phyloP scores from a whole-genome alignment of 73 alveolate species.

The Tetrahymena elliotti region DNA sequence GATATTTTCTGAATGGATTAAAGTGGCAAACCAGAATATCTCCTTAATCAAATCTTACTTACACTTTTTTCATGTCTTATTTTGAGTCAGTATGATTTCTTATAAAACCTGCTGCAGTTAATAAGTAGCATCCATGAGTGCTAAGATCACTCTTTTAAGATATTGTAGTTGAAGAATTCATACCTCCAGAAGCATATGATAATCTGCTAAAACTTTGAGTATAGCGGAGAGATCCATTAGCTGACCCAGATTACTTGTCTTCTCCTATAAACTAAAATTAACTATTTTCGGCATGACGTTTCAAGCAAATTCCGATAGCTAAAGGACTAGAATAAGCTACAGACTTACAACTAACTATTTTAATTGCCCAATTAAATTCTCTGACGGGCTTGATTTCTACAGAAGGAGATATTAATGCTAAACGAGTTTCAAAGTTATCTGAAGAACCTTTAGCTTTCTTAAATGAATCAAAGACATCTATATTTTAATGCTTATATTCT shows the following conservation, averaged over 20 bases:
- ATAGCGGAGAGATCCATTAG: background rate
- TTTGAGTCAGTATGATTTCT: background rate
- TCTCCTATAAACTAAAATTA: background rate
- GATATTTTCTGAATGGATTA: background rate
- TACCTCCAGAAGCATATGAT: background rate
- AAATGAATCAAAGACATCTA: background rate
- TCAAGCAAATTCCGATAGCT: background rate
- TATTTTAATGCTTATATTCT: background rate
- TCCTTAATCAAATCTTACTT: background rate
- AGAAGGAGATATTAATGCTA: background rate
- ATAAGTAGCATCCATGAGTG: background rate
- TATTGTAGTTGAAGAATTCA: background rate
- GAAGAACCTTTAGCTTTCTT: background rate
- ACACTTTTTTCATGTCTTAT: background rate
- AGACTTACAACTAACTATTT: background rate
- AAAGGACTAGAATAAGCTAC: background rate
- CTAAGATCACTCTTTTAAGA: background rate
- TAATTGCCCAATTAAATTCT: background rate
- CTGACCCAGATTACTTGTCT: background rate
- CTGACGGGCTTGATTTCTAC: background rate
- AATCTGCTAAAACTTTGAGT: background rate
- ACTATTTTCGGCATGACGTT: background rate
- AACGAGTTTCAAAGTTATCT: background rate
- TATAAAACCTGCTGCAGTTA: background rate
- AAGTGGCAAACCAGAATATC: background rate